These are phyloP conservation scores for Wickerhamiella infanticola DNA, from an alignment of 1,139 yeast genomes.

Conservation along the genomic window DNA sequence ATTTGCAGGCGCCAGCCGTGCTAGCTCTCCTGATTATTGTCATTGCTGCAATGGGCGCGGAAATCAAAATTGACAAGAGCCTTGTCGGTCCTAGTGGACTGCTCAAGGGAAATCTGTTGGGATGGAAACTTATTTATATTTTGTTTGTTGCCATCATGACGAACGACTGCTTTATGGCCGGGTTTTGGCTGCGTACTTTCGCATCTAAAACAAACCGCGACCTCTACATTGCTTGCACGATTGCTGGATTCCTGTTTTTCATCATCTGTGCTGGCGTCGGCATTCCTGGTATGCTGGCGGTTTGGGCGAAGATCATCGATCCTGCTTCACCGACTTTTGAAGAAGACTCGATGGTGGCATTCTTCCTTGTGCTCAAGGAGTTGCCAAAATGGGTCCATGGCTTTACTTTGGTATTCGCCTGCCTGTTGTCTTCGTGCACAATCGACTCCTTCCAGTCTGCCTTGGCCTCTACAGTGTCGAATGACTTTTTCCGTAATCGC, in stretches of 20 bases:
- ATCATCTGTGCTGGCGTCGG: slow-evolving; percentile 60
- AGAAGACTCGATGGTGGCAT: slow-evolving; percentile 45
- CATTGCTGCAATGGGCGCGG: slow-evolving; percentile 65
- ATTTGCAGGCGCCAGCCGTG: slow-evolving; percentile 69
- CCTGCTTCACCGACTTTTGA: slow-evolving; percentile 34
- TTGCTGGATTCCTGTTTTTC: slow-evolving; percentile 56
- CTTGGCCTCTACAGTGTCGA: slow-evolving; percentile 74
- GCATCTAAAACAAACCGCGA: slow-evolving; percentile 71
- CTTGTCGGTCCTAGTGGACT: slow-evolving; percentile 50
- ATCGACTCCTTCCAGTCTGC: slow-evolving; percentile 85
- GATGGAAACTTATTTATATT: slow-evolving; percentile 83
- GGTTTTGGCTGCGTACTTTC: slow-evolving; percentile 89
- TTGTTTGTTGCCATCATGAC: slow-evolving; percentile 76
- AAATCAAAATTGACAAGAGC: slow-evolving; percentile 52
- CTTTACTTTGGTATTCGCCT: slow-evolving; percentile 58
- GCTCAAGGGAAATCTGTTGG: slow-evolving; percentile 49
- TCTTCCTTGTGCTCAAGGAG: slow-evolving; percentile 49
- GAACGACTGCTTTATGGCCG: slow-evolving; percentile 79
- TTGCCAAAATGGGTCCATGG: slow-evolving; percentile 87
- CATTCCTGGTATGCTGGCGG: slow-evolving; percentile 72
- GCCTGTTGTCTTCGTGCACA: slow-evolving; percentile 69
- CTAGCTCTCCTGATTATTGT: slow-evolving; percentile 52
- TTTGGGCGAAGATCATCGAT: slow-evolving; percentile 65
- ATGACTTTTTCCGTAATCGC: slow-evolving; percentile 75
- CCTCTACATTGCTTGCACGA: slow-evolving; percentile 53